A percentile compares a stretch with the other conserved stretches of the same genome.
phyloP scores from a whole-genome alignment of 1,284 basidiomycete species.

The Exobasidium cylindrosporum region DNA sequence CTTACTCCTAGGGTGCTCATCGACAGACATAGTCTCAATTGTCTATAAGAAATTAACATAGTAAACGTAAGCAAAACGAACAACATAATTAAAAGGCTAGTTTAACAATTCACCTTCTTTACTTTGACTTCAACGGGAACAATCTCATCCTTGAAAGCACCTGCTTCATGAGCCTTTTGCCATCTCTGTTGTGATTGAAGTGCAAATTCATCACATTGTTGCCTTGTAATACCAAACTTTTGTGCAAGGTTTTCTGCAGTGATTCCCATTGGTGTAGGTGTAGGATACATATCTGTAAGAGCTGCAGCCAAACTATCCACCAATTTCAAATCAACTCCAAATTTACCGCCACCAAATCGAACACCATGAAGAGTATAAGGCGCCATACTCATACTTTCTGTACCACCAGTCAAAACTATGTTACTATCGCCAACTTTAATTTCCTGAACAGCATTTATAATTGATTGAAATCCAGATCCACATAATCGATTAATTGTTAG shows the following conservation, averaged over 20 bases:
- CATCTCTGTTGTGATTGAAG: conserved; percentile 56
- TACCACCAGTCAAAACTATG: conserved; percentile 84
- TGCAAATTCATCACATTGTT: conserved; percentile 69
- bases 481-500: conserved; percentile 73
- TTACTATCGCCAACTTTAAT: conserved; percentile 81
- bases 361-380: conserved; percentile 60
- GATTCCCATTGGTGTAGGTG: conserved; percentile 61
- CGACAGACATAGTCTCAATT: conserved; percentile 49
- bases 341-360: conserved; percentile 53
- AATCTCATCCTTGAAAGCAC: conserved; percentile 57
- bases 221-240: conserved; percentile 77
- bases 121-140: conserved; percentile 53
- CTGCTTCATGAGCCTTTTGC: conserved; percentile 57
- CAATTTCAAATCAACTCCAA: conserved; percentile 62
- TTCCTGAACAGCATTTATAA: conserved; percentile 87
- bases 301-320: conserved; percentile 62
- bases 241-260: conserved; percentile 85
- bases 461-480: conserved; percentile 89
- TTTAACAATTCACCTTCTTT: conserved; percentile 38
- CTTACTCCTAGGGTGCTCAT: conserved; percentile 67
- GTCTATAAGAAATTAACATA: conserved; percentile 14
- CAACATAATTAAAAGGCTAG: background rate
- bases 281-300: conserved; percentile 61
- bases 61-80: background rate
- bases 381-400: conserved; percentile 96